phyloP scores from a whole-genome alignment of 179 eudicot species.

The Sideroxylon spinosum region DNA sequence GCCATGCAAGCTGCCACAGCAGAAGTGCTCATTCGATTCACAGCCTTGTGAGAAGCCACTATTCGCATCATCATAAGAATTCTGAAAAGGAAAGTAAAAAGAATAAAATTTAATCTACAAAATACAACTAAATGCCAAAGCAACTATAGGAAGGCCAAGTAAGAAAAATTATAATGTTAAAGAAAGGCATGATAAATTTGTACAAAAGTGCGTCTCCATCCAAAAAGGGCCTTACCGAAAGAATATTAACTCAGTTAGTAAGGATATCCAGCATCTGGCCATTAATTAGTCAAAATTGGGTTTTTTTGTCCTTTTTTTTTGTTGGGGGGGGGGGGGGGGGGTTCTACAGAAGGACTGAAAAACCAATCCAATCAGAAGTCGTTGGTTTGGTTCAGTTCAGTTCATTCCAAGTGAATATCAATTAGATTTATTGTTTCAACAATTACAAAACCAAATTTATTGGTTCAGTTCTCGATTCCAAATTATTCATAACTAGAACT shows the following conservation, averaged over 20 bases:
- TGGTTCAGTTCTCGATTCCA: no score
- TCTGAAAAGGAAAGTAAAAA: constrained; percentile 38
- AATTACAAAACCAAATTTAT: no score
- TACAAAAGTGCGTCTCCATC: constrained; percentile 2
- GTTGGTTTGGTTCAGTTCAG: no score
- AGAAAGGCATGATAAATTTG: neutral
- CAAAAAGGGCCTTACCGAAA: neutral
- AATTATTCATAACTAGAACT: no score
- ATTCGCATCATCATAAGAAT: constrained; percentile 86
- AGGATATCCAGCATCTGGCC: constrained; percentile 1
- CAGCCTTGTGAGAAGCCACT: constrained; percentile 65
- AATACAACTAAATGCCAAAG: neutral
- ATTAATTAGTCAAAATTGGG: neutral
- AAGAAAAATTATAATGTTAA: neutral
- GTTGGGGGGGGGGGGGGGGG: neutral
- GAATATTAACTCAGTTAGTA: neutral
- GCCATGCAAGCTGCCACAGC: constrained; percentile 99
- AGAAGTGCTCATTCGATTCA: constrained; percentile 82
- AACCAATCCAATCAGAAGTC: no score
- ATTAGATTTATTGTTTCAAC: no score
- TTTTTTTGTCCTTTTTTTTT: neutral
- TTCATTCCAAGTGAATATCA: no score
- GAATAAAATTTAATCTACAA: neutral
- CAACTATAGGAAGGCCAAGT: neutral
- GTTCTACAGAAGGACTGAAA: no score